Evolutionary conservation across 139 green algal species (phyloP).

Genomic region (Chlorella sorokiniana): DNA sequence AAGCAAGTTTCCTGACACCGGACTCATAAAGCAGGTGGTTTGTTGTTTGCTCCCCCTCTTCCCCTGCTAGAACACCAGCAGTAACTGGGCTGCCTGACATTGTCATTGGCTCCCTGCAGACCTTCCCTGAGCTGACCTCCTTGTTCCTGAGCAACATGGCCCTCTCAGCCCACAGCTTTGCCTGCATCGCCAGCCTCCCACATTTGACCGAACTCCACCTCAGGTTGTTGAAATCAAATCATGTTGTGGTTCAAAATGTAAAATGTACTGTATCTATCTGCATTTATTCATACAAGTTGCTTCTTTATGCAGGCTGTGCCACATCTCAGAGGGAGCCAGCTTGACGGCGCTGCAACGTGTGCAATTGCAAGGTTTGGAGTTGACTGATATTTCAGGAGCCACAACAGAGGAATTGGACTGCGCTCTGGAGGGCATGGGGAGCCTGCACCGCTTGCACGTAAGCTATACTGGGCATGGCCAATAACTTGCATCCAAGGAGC

Average conservation of each 20-base stretch:
- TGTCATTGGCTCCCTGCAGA: background rate
- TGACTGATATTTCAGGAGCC: slow-evolving; percentile 2
- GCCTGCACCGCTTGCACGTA: slow-evolving; percentile 22
- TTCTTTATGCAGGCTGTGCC: slow-evolving; percentile 2
- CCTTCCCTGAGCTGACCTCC: background rate
- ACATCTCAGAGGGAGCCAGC: background rate
- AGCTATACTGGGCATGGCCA: background rate
- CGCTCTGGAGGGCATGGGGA: background rate
- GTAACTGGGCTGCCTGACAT: background rate
- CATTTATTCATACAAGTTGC: background rate
- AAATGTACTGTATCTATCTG: background rate
- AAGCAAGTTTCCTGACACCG: background rate
- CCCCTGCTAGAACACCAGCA: background rate
- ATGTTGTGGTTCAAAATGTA: background rate
- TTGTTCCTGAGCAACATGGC: slow-evolving; percentile 3
- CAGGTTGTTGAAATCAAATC: background rate
- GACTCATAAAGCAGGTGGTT: background rate
- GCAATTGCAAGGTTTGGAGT: slow-evolving; percentile 2
- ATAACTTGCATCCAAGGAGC: background rate
- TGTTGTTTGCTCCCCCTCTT: background rate
- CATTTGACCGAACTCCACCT: slow-evolving; percentile 1
- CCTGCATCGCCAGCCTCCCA: background rate
- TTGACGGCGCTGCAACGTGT: background rate
- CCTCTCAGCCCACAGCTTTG: background rate
- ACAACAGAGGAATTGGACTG: background rate